phyloP scores from a whole-genome alignment of 2,329 filamentous ascomycete species.

The Aspergillus sojae region DNA sequence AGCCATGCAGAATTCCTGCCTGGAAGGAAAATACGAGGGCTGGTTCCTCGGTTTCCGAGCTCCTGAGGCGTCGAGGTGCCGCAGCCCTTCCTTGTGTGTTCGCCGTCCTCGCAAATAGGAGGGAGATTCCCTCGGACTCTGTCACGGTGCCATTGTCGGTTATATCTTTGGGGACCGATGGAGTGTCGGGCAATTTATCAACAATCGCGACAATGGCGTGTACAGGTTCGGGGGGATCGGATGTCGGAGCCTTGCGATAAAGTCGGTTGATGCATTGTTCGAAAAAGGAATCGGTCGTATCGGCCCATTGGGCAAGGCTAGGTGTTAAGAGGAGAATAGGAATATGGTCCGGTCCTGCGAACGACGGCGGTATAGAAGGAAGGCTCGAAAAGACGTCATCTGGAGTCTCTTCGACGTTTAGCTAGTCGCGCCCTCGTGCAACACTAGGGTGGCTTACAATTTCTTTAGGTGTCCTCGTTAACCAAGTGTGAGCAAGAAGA shows the following conservation, averaged over 20 bases:
- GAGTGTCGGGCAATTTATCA: slow-evolving; percentile 36
- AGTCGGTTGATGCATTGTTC: slow-evolving; percentile 32
- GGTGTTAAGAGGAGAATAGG: slow-evolving; percentile 43
- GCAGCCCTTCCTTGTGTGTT: slow-evolving; percentile 34
- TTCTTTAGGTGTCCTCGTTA: slow-evolving; percentile 32
- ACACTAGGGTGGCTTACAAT: slow-evolving; percentile 26
- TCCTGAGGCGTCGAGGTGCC: slow-evolving; percentile 30
- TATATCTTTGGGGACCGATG: neutral
- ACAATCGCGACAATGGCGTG: slow-evolving; percentile 40
- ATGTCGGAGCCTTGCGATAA: slow-evolving; percentile 19
- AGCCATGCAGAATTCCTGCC: slow-evolving; percentile 4
- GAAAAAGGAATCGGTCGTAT: slow-evolving; percentile 34
- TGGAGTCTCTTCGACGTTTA: slow-evolving; percentile 27
- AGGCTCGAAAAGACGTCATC: slow-evolving; percentile 34
- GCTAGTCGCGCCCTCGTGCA: neutral
- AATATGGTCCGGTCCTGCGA: slow-evolving; percentile 21
- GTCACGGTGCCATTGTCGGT: neutral
- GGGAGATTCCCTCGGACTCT: slow-evolving; percentile 39
- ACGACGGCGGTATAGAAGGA: slow-evolving; percentile 20
- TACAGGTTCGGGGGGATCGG: slow-evolving; percentile 13
- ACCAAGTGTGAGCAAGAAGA: slow-evolving; percentile 36
- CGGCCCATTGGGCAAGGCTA: slow-evolving; percentile 41
- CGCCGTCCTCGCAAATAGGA: slow-evolving; percentile 31
- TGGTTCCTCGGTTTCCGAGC: slow-evolving; percentile 34
- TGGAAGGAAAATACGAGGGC: slow-evolving; percentile 34